Conservation (phyloP, 2,329 filamentous ascomycete species). For the Penicillium olsonii region DNA sequence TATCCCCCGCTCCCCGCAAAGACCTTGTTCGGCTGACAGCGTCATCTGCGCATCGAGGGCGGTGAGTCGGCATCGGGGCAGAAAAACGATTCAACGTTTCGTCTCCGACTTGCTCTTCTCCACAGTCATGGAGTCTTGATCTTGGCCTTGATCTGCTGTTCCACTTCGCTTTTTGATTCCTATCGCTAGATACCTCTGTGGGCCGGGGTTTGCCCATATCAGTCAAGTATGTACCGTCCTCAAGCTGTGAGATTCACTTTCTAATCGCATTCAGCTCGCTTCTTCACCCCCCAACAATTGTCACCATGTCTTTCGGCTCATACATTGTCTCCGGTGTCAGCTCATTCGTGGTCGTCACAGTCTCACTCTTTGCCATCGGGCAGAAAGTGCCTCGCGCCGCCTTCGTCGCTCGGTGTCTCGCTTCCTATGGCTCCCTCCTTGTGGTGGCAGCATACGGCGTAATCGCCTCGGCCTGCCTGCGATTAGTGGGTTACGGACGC, state of each 20-base stretch:
- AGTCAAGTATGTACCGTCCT: not conserved
- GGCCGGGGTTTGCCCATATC: not conserved
- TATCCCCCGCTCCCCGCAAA: not conserved
- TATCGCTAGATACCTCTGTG: not conserved
- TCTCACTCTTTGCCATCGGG: conserved; percentile 49
- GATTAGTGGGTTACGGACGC: conserved; percentile 69
- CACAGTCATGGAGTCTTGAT: conserved; percentile 9
- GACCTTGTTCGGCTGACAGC: conserved; percentile 13
- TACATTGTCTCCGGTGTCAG: conserved; percentile 61
- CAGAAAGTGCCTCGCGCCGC: conserved; percentile 45
- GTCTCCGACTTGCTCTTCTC: conserved; percentile 14
- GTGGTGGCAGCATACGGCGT: conserved; percentile 71
- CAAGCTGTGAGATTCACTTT: not conserved
- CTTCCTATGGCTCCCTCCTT: conserved; percentile 48
- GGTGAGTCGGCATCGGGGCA: conserved; percentile 28
- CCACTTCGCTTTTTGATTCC: not conserved
- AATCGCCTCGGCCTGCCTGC: conserved; percentile 69
- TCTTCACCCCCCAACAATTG: conserved; percentile 25
- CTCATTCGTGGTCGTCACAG: conserved; percentile 63
- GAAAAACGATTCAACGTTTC: conserved; percentile 23
- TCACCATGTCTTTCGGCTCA: conserved; percentile 64
- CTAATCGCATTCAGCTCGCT: conserved; percentile 9
- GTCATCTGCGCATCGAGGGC: conserved; percentile 25
- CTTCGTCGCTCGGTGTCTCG: conserved; percentile 49
- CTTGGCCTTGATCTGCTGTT: conserved; percentile 6